phyloP scores from a whole-genome alignment of 2,329 filamentous ascomycete genomes.

The Verticillium nonalfalfae region DNA sequence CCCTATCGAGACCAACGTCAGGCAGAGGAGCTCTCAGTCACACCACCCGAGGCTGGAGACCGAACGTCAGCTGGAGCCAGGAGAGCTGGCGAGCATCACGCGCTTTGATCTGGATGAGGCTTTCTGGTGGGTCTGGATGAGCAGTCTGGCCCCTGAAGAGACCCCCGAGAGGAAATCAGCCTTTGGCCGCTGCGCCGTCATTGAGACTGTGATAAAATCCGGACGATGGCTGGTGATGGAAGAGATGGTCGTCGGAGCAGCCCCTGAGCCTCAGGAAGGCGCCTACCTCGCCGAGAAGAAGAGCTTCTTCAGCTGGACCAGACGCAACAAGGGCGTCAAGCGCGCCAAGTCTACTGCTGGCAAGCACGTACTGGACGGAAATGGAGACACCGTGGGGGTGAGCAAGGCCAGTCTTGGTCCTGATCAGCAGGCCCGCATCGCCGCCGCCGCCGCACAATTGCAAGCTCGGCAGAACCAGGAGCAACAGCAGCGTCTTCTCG shows the following conservation, averaged over 20 bases:
- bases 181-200: constrained; percentile 86
- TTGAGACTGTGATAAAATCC: constrained; percentile 77
- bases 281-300: constrained; percentile 96
- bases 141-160: constrained; percentile 87
- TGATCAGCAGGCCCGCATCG: constrained; percentile 89
- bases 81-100: constrained; percentile 88
- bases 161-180: constrained; percentile 79
- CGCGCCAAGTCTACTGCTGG: constrained; percentile 62
- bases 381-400: constrained; percentile 30
- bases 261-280: constrained; percentile 73
- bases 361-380: constrained; percentile 49
- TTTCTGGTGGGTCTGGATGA: constrained; percentile 99
- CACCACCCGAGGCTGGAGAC: constrained; percentile 67
- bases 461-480: constrained; percentile 64
- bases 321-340: constrained; percentile 53
- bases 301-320: constrained; percentile 83
- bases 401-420: constrained; percentile 83
- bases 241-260: constrained; percentile 91
- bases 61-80: constrained; percentile 69
- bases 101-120: constrained; percentile 84
- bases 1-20: constrained; percentile 64
- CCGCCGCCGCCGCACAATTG: constrained; percentile 80
- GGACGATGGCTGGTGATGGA: constrained; percentile 93
- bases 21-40: constrained; percentile 82
- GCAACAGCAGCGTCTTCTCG: constrained; percentile 29